Conservation (phyloP, 345 rosid species). For the Eucalyptus tenuipes region DNA sequence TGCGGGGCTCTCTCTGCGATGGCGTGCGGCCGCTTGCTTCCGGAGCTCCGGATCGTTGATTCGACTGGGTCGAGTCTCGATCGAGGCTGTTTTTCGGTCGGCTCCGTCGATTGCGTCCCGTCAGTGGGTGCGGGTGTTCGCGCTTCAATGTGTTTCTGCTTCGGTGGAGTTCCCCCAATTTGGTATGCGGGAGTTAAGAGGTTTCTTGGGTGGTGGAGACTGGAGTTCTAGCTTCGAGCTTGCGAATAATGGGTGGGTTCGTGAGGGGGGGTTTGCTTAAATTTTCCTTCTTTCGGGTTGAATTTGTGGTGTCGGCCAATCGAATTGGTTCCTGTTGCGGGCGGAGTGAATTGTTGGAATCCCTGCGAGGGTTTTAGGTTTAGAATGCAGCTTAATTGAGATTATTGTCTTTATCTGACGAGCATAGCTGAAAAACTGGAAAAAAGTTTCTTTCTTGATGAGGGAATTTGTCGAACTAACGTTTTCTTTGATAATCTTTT, state of each 20-base stretch:
- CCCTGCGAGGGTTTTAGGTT: neutral
- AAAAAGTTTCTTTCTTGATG: neutral
- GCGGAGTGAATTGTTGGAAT: neutral
- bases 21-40: neutral
- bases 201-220: neutral
- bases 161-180: neutral
- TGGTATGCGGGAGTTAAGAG: neutral
- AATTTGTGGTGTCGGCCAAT: neutral
- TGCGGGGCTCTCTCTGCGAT: neutral
- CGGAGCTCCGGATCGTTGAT: neutral
- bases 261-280: neutral
- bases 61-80: neutral
- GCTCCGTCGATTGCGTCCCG: neutral
- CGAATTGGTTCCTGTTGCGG: neutral
- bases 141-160: neutral
- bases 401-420: neutral
- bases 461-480: conserved; percentile 22
- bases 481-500: neutral
- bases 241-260: neutral
- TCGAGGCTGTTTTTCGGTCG: neutral
- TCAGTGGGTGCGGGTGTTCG: neutral
- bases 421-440: neutral
- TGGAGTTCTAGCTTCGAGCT: neutral
- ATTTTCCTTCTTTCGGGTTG: neutral
- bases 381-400: neutral